Conservation (phyloP, 352 stramenopile genomes). For the Pythium rishiriense region DNA sequence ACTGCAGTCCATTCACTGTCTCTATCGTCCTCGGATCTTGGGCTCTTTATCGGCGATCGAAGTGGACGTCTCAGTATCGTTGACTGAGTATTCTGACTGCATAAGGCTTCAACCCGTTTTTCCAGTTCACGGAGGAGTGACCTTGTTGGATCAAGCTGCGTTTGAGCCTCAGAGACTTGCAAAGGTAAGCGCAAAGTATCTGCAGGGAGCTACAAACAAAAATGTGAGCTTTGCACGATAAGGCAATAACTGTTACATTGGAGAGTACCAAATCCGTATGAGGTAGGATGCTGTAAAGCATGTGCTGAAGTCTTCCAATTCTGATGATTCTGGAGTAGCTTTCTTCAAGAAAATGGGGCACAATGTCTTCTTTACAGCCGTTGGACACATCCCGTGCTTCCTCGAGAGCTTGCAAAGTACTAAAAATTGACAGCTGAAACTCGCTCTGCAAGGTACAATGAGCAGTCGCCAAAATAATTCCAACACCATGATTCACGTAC, state of each 20-base stretch:
- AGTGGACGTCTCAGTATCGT: not conserved
- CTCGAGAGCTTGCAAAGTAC: slow-evolving; percentile 15
- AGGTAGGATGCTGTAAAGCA: slow-evolving; percentile 22
- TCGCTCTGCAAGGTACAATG: slow-evolving; percentile 17
- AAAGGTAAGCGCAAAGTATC: slow-evolving; percentile 13
- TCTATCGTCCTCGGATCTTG: slow-evolving; percentile 6
- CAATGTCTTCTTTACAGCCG: not conserved
- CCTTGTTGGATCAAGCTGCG: not conserved
- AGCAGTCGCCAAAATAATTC: not conserved
- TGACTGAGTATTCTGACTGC: not conserved
- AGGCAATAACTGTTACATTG: not conserved
- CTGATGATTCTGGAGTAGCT: not conserved
- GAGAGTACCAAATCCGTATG: slow-evolving; percentile 18
- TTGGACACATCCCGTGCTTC: not conserved
- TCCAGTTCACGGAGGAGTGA: slow-evolving; percentile 9
- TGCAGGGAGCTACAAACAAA: slow-evolving; percentile 6
- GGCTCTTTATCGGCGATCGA: slow-evolving; percentile 21
- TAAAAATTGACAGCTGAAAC: slow-evolving; percentile 27
- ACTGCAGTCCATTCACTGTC: slow-evolving; percentile 19
- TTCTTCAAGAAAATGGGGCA: slow-evolving; percentile 9
- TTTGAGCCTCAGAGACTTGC: slow-evolving; percentile 6
- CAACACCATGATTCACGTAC: slow-evolving; percentile 36
- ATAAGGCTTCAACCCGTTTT: slow-evolving; percentile 5
- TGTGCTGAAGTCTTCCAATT: slow-evolving; percentile 23
- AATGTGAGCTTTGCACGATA: not conserved